Percentiles rank a stretch among this genome's conserved stretches.
These are phyloP conservation scores for rapeseed (Brassica napus) DNA, from an alignment of 345 rosid species.

Conservation along the genomic window Da-Ae NC_063447.1:8589001-8589500, in stretches of 20 bases:
- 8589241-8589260: slow-evolving; percentile 64
- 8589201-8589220: slow-evolving; percentile 67
- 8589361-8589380: not conserved
- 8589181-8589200: slow-evolving; percentile 34
- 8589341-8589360: not conserved
- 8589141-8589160: slow-evolving; percentile 38
- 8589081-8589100: not conserved
- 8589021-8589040: slow-evolving; percentile 73
- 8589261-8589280: slow-evolving; percentile 45
- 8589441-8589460: slow-evolving; percentile 47
- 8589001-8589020: slow-evolving; percentile 39
- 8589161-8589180: slow-evolving; percentile 29
- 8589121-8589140: slow-evolving; percentile 14
- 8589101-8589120: not conserved
- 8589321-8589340: slow-evolving; percentile 46
- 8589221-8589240: slow-evolving; percentile 79
- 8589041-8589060: slow-evolving; percentile 57
- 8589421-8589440: slow-evolving; percentile 52
- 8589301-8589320: slow-evolving; percentile 48
- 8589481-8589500: slow-evolving; percentile 50
- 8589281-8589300: slow-evolving; percentile 49
- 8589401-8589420: slow-evolving; percentile 44
- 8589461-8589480: slow-evolving; percentile 42
- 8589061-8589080: slow-evolving; percentile 49
- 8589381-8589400: not conserved